phyloP scores from a whole-genome alignment of 257 asterid genomes.

The Primulina tabacum region DNA sequence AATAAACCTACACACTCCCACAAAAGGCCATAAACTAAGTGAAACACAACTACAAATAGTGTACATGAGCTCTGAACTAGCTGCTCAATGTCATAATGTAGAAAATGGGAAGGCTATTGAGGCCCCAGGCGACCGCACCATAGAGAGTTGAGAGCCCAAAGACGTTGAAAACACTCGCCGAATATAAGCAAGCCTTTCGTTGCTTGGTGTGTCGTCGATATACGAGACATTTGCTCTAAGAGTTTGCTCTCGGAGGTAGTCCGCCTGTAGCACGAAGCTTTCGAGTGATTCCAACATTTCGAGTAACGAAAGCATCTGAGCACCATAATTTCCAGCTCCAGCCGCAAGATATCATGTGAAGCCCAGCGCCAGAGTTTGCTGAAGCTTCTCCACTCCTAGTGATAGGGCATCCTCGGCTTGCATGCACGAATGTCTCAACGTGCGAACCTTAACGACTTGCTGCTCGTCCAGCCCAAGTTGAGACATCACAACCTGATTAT shows the following conservation, averaged over 20 bases:
- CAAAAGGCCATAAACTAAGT: background rate
- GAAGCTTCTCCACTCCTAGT: slow-evolving; percentile 90
- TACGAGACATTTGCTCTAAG: slow-evolving; percentile 68
- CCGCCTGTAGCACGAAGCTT: slow-evolving; percentile 77
- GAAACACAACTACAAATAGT: background rate
- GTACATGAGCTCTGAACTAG: background rate
- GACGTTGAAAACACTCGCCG: slow-evolving; percentile 83
- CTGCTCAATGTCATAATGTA: background rate
- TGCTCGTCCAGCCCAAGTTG: slow-evolving; percentile 63
- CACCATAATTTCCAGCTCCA: slow-evolving; percentile 46
- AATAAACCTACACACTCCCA: background rate
- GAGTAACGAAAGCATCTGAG: slow-evolving; percentile 55
- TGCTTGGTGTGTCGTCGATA: slow-evolving; percentile 74
- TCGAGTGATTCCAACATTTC: slow-evolving; percentile 77
- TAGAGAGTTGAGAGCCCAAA: slow-evolving; percentile 72
- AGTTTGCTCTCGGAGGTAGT: slow-evolving; percentile 89
- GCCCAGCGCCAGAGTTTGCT: slow-evolving; percentile 58
- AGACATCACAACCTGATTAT: slow-evolving; percentile 62
- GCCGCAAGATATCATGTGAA: slow-evolving; percentile 42
- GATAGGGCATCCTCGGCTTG: slow-evolving; percentile 97
- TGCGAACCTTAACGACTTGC: slow-evolving; percentile 49
- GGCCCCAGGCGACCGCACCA: slow-evolving; percentile 69
- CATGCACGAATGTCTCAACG: slow-evolving; percentile 64
- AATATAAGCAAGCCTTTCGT: slow-evolving; percentile 77
- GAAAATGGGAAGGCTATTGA: background rate